These are phyloP conservation scores for Lactifluus hygrophoroides DNA, from an alignment of 768 basidiomycete genomes.

Conservation along the genomic window DNA sequence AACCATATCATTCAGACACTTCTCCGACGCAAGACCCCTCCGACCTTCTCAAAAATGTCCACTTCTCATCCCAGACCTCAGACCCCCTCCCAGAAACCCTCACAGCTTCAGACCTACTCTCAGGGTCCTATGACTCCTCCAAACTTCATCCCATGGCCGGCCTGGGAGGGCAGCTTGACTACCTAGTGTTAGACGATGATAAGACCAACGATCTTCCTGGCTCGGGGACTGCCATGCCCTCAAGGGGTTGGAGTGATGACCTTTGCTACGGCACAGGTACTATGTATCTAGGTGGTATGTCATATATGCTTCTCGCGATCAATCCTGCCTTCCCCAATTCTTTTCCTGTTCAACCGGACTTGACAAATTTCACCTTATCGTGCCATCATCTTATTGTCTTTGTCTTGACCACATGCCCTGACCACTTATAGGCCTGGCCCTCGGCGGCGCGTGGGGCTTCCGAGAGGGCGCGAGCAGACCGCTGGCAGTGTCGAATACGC, in stretches of 20 bases:
- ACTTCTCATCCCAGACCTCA: constrained; percentile 25
- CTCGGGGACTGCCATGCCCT: constrained; percentile 82
- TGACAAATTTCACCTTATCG: constrained; percentile 22
- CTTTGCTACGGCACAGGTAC: constrained; percentile 98
- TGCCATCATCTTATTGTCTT: constrained; percentile 65
- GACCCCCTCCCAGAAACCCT: constrained; percentile 47
- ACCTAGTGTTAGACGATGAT: constrained; percentile 92
- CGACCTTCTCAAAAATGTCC: constrained; percentile 19
- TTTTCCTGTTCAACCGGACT: constrained; percentile 52
- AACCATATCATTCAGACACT: background rate
- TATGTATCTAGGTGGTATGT: constrained; percentile 95
- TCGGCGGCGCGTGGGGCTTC: constrained; percentile 94
- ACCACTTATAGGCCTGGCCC: constrained; percentile 69
- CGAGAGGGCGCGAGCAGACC: constrained; percentile 88
- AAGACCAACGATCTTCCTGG: constrained; percentile 89
- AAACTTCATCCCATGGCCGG: constrained; percentile 91
- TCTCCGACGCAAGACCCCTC: constrained; percentile 5
- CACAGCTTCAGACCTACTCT: constrained; percentile 81
- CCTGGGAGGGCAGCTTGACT: constrained; percentile 90
- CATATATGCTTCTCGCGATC: constrained; percentile 21
- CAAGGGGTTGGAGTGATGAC: constrained; percentile 98
- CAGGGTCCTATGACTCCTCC: constrained; percentile 83
- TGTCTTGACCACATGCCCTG: constrained; percentile 66
- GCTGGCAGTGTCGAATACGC: constrained; percentile 74
- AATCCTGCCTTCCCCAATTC: constrained; percentile 23